These are phyloP conservation scores for Arthroderma sp. DNA, from an alignment of 2,329 filamentous ascomycete species.

Conservation along the genomic window DNA sequence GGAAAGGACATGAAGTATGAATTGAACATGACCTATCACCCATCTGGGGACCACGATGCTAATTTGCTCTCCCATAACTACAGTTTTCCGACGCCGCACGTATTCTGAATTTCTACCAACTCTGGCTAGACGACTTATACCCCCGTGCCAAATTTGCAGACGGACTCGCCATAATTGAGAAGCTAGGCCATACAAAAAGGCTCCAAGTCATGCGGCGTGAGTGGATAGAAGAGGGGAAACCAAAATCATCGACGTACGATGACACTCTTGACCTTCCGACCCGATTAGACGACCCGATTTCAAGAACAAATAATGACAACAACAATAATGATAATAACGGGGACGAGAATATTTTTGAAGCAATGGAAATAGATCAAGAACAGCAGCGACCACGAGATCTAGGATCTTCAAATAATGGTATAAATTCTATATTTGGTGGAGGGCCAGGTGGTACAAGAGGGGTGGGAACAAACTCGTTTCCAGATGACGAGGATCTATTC, in stretches of 20 bases:
- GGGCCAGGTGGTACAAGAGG: background rate
- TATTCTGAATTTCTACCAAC: conserved; percentile 78
- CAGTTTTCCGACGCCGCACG: conserved; percentile 73
- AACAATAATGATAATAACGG: too few species aligned
- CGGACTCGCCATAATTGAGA: conserved; percentile 80
- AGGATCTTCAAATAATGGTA: background rate
- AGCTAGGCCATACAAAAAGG: conserved; percentile 71
- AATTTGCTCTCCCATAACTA: background rate
- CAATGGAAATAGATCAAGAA: background rate
- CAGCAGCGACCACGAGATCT: background rate
- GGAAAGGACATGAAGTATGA: conserved; percentile 78
- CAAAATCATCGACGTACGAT: background rate
- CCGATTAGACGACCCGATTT: too few species aligned
- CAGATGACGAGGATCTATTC: conserved; percentile 15
- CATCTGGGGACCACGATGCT: background rate
- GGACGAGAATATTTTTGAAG: too few species aligned
- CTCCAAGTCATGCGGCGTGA: conserved; percentile 62
- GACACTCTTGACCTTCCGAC: too few species aligned
- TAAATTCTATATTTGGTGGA: conserved; percentile 6
- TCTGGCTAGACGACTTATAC: conserved; percentile 94
- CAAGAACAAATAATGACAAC: too few species aligned
- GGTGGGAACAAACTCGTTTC: background rate
- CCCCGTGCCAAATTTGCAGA: conserved; percentile 90
- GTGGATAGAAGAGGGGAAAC: conserved; percentile 64
- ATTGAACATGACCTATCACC: background rate